phyloP scores from a whole-genome alignment of 164 flowering plant species.

The Macadamia tetraphylla region DNA sequence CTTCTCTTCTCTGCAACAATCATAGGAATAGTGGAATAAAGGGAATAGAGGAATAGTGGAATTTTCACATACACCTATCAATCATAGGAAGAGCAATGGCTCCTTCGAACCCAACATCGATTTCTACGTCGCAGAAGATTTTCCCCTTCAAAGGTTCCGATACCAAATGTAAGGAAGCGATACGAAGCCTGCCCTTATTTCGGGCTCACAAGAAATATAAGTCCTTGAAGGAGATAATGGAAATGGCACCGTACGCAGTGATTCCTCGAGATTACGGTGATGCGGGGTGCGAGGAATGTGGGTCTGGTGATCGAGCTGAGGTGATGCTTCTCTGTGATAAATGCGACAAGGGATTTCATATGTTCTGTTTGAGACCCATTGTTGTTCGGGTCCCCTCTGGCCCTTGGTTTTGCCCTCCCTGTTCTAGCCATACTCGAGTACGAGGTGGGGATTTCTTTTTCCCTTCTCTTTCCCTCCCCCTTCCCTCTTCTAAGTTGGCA shows the following conservation, averaged over 20 bases:
- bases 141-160: constrained; percentile 15
- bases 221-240: constrained; percentile 47
- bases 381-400: constrained; percentile 53
- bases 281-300: constrained; percentile 49
- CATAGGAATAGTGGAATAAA: too few species aligned
- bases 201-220: constrained; percentile 34
- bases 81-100: constrained; percentile 15
- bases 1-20: too few species aligned
- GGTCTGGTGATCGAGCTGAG: constrained; percentile 41
- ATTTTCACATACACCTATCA: too few species aligned
- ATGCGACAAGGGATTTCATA: constrained; percentile 64
- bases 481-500: too few species aligned
- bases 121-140: constrained; percentile 14
- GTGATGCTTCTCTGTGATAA: constrained; percentile 62
- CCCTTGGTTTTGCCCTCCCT: constrained; percentile 54
- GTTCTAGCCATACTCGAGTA: constrained; percentile 30
- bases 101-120: constrained; percentile 11
- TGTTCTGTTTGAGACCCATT: constrained; percentile 59
- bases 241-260: constrained; percentile 21
- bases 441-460: constrained; percentile 33
- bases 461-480: background rate
- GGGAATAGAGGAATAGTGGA: too few species aligned
- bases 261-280: constrained; percentile 15
- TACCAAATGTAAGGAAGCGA: constrained; percentile 29
- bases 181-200: constrained; percentile 13